Conservation (phyloP, 768 basidiomycete species). For the Russula brevipes region DNA sequence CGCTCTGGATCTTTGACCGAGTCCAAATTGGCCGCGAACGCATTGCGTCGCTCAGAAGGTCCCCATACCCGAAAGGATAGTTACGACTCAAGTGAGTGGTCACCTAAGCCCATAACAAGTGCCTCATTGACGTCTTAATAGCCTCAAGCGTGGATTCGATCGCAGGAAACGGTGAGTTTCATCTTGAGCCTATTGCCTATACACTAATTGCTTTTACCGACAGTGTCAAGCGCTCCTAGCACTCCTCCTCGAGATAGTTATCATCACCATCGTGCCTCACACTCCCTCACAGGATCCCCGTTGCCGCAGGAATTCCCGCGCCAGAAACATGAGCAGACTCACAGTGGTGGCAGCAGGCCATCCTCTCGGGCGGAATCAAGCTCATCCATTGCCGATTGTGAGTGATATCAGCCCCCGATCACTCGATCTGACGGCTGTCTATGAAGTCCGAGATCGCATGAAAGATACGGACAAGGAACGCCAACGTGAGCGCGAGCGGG, state of each 20-base stretch:
- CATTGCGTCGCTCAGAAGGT: slow-evolving; percentile 7
- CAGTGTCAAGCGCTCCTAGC: slow-evolving; percentile 4
- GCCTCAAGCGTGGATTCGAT: slow-evolving; percentile 3
- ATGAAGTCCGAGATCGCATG: slow-evolving; percentile 30
- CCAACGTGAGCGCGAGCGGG: slow-evolving; percentile 42
- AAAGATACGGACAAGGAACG: slow-evolving; percentile 32
- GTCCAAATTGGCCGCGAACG: slow-evolving; percentile 15
- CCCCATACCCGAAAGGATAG: slow-evolving; percentile 7
- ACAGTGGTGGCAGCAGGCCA: slow-evolving; percentile 19
- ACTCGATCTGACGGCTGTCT: background rate
- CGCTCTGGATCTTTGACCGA: slow-evolving; percentile 25
- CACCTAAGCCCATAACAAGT: background rate
- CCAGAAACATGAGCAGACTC: slow-evolving; percentile 10
- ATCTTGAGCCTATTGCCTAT: background rate
- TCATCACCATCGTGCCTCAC: slow-evolving; percentile 26
- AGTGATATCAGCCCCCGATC: slow-evolving; percentile 1
- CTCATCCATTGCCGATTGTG: slow-evolving; percentile 23
- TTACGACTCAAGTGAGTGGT: slow-evolving; percentile 14
- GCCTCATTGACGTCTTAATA: background rate
- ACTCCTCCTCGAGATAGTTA: slow-evolving; percentile 21
- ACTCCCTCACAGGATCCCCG: slow-evolving; percentile 23
- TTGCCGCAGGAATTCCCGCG: slow-evolving; percentile 21
- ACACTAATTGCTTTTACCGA: background rate
- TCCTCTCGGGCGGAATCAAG: slow-evolving; percentile 20
- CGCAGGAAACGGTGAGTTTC: slow-evolving; percentile 7